phyloP scores from a whole-genome alignment of 306 rosid genomes.

The Quercus berberidifolia region DNA sequence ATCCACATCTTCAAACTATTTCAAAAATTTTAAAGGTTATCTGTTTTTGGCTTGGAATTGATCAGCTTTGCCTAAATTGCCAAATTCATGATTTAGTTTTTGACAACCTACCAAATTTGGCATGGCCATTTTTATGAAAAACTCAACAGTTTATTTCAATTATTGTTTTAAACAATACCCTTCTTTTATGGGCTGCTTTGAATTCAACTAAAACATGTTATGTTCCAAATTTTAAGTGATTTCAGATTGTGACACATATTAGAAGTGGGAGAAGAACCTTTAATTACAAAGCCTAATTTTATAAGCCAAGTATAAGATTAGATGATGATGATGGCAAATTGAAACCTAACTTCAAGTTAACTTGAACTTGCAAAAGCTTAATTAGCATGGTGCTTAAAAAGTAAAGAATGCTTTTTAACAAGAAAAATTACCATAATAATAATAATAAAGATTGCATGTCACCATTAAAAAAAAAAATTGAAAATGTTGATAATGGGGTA shows the following conservation, averaged over 20 bases:
- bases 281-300: too few relatives aligned
- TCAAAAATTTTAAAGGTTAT: too few relatives aligned
- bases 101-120: too few relatives aligned
- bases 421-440: too few relatives aligned
- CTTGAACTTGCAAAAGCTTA: conserved; percentile 13
- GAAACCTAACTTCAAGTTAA: conserved; percentile 15
- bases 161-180: too few relatives aligned
- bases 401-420: background rate
- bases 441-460: background rate
- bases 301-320: background rate
- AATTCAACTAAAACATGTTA: background rate
- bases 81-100: background rate
- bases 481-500: conserved; percentile 13
- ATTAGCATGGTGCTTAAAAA: conserved; percentile 11
- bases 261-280: too few relatives aligned
- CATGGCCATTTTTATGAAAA: too few relatives aligned
- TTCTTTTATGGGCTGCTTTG: background rate
- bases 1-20: background rate
- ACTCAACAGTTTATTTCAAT: too few relatives aligned
- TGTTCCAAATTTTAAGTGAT: background rate
- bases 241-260: background rate
- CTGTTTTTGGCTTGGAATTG: background rate
- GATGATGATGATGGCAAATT: conserved; percentile 17
- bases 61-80: background rate
- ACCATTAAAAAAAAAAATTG: background rate